These are phyloP conservation scores for Clarireedia hainanense DNA, from an alignment of 2,329 filamentous ascomycete species.

Conservation along the genomic window DNA sequence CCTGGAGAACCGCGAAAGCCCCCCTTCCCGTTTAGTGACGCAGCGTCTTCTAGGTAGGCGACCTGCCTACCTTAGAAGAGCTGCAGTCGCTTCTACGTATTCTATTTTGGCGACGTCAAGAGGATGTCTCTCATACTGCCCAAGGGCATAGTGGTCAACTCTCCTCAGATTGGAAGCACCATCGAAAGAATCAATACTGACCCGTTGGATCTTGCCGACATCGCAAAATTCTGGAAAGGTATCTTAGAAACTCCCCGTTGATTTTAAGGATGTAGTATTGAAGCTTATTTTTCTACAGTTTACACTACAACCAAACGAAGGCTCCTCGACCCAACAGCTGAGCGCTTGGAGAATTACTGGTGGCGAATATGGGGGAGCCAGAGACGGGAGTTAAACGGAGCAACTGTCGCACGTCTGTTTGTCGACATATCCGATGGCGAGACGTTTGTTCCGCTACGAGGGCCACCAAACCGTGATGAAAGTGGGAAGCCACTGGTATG, in stretches of 20 bases:
- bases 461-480: slow-evolving; percentile 47
- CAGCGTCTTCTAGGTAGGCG: slow-evolving; percentile 28
- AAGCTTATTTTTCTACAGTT: slow-evolving; percentile 34
- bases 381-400: slow-evolving; percentile 40
- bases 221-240: slow-evolving; percentile 52
- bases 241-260: slow-evolving; percentile 7
- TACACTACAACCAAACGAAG: slow-evolving; percentile 53
- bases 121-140: slow-evolving; percentile 41
- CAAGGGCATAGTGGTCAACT: slow-evolving; percentile 50
- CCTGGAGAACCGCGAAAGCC: not conserved
- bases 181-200: slow-evolving; percentile 41
- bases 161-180: slow-evolving; percentile 42
- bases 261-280: slow-evolving; percentile 7
- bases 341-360: slow-evolving; percentile 57
- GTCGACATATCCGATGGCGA: slow-evolving; percentile 50
- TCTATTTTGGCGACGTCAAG: slow-evolving; percentile 12
- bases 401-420: slow-evolving; percentile 46
- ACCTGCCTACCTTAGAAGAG: slow-evolving; percentile 25
- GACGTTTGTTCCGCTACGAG: slow-evolving; percentile 47
- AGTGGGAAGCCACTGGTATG: slow-evolving; percentile 37
- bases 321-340: slow-evolving; percentile 53
- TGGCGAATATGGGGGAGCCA: slow-evolving; percentile 56
- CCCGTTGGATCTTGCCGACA: slow-evolving; percentile 39
- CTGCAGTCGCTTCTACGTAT: slow-evolving; percentile 19
- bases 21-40: slow-evolving; percentile 13